Evolutionary conservation across 2,329 filamentous ascomycete species (phyloP), one percentile per base, ranked within the genome.

Genomic region (Hypoxylon sp.): DNA sequence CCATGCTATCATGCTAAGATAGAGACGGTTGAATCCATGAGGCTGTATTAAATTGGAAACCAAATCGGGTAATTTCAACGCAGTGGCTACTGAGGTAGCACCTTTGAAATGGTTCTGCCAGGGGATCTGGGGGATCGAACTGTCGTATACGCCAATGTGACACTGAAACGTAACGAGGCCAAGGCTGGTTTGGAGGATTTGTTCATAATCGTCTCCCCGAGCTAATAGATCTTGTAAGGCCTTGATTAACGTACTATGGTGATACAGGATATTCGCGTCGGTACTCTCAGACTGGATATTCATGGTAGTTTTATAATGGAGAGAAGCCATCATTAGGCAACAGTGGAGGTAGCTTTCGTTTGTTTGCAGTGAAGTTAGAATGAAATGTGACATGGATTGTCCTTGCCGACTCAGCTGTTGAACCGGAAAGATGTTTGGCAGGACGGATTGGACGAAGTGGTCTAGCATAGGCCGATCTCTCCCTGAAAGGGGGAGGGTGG

Each of bases 1-100:
- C 46, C 46, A 50, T 27, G 27, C 46, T 50, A 25, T 31, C 46
- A 50, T 27, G 46, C 46, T 50, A 5, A 50, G n/a, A 30, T 50
- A 27, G 25, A 50, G 14, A 27, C 13, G 46, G 40, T 44, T 17
- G 17, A 44, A 44, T 22, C 40, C 40, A 10, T 44, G 17, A n/a
- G 40, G 40, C 7, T 44, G 40, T 44, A 22, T 44, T 17, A 2
- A 22, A 22, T n/a, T 44, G 17, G 40, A 44, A 22, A 44, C 40
- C 17, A 44, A 44, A 22, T 7, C 40, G 17, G 40, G 40, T 4
- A 44, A 22, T 22, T 44, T 17, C 4, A 44, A 6, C 40, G 7
- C 40, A 44, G 20, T 17, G 14, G 40, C 40, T 22, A 44, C 17
- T 22, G 17, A 44, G 22, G 40, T 44, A 44, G 40, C 17, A 44